Evolutionary conservation across 768 basidiomycete genomes (phyloP).

Genomic region (Gautieria morchelliformis): DNA sequence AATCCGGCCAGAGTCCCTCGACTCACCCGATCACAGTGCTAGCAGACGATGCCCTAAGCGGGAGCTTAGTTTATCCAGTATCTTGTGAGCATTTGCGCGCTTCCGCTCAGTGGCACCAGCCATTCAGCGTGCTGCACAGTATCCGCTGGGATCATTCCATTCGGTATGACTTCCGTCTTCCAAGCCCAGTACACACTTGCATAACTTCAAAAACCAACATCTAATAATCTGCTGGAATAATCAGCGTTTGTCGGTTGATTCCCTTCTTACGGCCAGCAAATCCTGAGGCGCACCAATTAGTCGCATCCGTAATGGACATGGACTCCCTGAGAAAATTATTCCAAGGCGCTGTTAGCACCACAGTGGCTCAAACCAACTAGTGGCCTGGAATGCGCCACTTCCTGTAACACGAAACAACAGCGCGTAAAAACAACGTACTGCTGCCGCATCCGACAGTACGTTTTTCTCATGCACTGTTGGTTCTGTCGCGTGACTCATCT

Average conservation of each 20-base stretch:
- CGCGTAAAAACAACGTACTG: slow-evolving; percentile 5
- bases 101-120: slow-evolving; percentile 14
- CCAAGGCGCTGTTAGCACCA: too few species aligned
- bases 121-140: slow-evolving; percentile 15
- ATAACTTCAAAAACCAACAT: slow-evolving; percentile 16
- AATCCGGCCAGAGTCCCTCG: slow-evolving; percentile 1
- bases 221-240: slow-evolving; percentile 10
- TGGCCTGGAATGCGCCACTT: slow-evolving; percentile 5
- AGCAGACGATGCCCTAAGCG: too few species aligned
- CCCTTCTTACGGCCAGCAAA: slow-evolving; percentile 19
- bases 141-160: slow-evolving; percentile 9
- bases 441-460: too few species aligned
- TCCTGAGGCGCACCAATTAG: slow-evolving; percentile 8
- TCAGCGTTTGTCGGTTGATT: slow-evolving; percentile 16
- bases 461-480: too few species aligned
- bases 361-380: slow-evolving; percentile 20
- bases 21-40: slow-evolving; percentile 11
- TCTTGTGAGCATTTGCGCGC: slow-evolving; percentile 12
- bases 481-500: slow-evolving; percentile 18
- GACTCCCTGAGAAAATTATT: too few species aligned
- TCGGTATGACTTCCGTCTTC: slow-evolving; percentile 11
- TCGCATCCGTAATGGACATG: background rate
- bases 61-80: slow-evolving; percentile 5
- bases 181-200: slow-evolving; percentile 15
- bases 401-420: too few species aligned